Evolutionary conservation across 1,284 basidiomycete species (phyloP).

Genomic region (Heterobasidion irregulare): DNA sequence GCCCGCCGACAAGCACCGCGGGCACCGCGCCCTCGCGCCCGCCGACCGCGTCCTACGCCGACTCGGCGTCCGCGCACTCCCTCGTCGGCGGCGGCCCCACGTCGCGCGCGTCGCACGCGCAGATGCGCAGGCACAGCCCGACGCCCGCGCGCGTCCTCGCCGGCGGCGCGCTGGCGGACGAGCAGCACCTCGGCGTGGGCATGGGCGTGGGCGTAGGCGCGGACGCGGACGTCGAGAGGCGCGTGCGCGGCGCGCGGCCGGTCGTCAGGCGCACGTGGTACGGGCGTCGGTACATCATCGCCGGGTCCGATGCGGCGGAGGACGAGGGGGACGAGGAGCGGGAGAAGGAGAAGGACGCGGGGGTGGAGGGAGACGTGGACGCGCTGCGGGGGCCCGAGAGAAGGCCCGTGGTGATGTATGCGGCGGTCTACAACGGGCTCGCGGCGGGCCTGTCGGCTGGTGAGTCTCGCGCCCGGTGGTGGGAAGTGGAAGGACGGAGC

Average conservation of each 20-base stretch:
- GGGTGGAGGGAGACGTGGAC: slow-evolving; percentile 17
- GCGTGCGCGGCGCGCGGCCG: slow-evolving; percentile 10
- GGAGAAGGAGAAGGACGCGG: slow-evolving; percentile 19
- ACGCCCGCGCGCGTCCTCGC: neutral
- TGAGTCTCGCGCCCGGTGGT: slow-evolving; percentile 11
- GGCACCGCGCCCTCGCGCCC: slow-evolving; percentile 7
- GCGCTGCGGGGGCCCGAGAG: slow-evolving; percentile 20
- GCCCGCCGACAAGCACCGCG: slow-evolving; percentile 13
- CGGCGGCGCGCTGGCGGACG: slow-evolving; percentile 6
- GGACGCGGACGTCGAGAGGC: slow-evolving; percentile 25
- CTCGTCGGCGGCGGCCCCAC: slow-evolving; percentile 6
- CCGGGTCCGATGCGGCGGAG: slow-evolving; percentile 14
- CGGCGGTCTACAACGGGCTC: slow-evolving; percentile 39
- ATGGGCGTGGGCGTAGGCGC: neutral
- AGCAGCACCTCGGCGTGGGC: slow-evolving; percentile 10
- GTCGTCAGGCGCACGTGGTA: slow-evolving; percentile 23
- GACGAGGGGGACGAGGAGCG: slow-evolving; percentile 5
- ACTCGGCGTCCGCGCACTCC: slow-evolving; percentile 12
- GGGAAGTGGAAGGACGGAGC: neutral
- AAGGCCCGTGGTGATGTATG: slow-evolving; percentile 30
- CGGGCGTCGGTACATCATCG: slow-evolving; percentile 22
- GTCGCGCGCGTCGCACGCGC: slow-evolving; percentile 1
- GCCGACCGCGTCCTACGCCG: slow-evolving; percentile 6
- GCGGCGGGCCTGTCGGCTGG: slow-evolving; percentile 29
- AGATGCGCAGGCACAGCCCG: too few species aligned